Conservation (phyloP, 1,284 basidiomycete species). For the Leccinum cinnamomeum region DNA sequence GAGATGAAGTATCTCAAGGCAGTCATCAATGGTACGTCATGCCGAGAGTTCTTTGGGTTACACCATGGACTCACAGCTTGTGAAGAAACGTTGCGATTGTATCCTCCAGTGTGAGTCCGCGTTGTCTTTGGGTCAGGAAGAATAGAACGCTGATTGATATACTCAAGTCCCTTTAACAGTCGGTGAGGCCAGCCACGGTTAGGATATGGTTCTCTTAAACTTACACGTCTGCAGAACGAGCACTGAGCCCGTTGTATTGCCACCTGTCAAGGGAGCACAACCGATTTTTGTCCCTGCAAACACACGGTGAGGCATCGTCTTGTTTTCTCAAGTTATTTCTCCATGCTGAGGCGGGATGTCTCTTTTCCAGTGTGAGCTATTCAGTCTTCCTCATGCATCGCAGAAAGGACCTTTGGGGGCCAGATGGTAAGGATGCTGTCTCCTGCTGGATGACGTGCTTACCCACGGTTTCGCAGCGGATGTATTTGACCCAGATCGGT, state of each 20-base stretch:
- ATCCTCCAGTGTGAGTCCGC: constrained; percentile 54
- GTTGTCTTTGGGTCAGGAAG: not conserved
- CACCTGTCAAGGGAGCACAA: constrained; percentile 33
- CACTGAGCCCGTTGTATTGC: constrained; percentile 45
- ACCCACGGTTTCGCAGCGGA: constrained; percentile 25
- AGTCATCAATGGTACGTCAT: constrained; percentile 54
- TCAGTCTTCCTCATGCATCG: constrained; percentile 39
- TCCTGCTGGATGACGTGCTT: not conserved
- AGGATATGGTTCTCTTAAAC: not conserved
- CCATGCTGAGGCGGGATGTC: constrained; percentile 11
- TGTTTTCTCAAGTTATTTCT: constrained; percentile 19
- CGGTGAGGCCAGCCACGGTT: constrained; percentile 20
- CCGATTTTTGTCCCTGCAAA: constrained; percentile 37
- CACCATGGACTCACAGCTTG: not conserved
- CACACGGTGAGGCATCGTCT: constrained; percentile 40
- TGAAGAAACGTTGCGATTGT: constrained; percentile 59
- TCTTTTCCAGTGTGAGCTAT: constrained; percentile 27
- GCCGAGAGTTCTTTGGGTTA: not conserved
- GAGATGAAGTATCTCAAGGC: constrained; percentile 60
- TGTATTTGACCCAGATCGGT: constrained; percentile 42
- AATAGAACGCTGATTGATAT: constrained; percentile 6
- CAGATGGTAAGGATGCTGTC: constrained; percentile 31
- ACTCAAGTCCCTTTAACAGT: constrained; percentile 36
- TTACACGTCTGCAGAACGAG: constrained; percentile 38
- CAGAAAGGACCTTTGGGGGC: constrained; percentile 40